Conservation (phyloP, 768 basidiomycete species). For the Dioszegia hungarica region DNA sequence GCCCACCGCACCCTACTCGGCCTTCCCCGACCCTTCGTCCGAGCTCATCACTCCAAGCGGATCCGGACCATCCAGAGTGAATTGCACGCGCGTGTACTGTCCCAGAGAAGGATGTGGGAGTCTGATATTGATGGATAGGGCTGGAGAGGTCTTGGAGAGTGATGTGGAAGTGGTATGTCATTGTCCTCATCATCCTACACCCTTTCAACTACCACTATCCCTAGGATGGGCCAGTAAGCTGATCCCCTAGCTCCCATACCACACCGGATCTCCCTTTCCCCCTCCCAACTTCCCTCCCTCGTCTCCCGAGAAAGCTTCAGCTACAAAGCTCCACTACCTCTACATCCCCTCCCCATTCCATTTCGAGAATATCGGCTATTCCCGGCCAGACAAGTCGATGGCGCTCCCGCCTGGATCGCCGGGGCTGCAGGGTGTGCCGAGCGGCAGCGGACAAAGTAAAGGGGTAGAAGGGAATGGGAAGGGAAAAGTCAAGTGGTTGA, state of each 20-base stretch:
- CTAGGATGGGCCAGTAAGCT: not conserved
- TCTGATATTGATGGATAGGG: conserved; percentile 35
- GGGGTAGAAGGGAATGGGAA: too few species aligned
- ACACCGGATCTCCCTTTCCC: conserved; percentile 34
- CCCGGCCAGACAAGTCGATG: conserved; percentile 21
- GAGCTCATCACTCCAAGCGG: not conserved
- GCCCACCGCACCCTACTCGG: conserved; percentile 9
- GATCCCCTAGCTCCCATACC: conserved; percentile 27
- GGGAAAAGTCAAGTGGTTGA: conserved; percentile 45
- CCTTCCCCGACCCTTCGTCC: conserved; percentile 6
- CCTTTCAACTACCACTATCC: not conserved
- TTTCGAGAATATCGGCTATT: conserved; percentile 51
- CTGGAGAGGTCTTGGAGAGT: conserved; percentile 26
- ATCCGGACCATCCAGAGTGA: conserved; percentile 1
- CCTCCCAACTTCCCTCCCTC: conserved; percentile 4
- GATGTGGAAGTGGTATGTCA: conserved; percentile 29
- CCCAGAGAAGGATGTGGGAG: conserved; percentile 44
- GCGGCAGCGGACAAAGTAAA: too few species aligned
- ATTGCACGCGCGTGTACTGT: conserved; percentile 41
- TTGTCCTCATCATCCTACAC: too few species aligned
- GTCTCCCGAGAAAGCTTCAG: too few species aligned
- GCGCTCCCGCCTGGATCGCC: conserved; percentile 6
- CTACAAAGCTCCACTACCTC: too few species aligned
- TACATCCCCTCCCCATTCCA: conserved; percentile 41
- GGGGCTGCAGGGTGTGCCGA: conserved; percentile 3